Base-by-base conservation (phyloP, 495 filamentous ascomycete genomes). In the Aspergillus steynii region DNA sequence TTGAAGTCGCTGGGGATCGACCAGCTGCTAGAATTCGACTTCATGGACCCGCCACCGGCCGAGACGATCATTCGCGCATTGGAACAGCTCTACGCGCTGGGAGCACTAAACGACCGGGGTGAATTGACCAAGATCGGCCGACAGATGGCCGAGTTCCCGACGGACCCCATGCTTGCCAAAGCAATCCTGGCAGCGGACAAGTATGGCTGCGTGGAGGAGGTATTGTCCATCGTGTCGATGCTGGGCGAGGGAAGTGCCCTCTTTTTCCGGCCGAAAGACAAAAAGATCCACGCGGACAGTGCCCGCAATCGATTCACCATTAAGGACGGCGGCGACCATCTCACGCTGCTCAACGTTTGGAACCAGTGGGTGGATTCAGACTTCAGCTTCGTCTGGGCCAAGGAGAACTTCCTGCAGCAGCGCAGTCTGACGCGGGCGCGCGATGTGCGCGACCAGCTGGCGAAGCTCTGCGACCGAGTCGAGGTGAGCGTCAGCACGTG, bases 181-280 rank as follows among this genome's bases (percentile, higher is more conserved):
- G 84, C 92, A 2, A 89, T 98, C 56, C 88, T 99, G n/a, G 91
- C 92, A 0, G 90, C 95, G 2, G 90, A 91, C 65, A 85, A 90
- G 50, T 88, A 93, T 63, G 91, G 90, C 20, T 98, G 96, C 69
- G 92, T 97, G 14, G 91, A 96, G 56, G 95, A 99, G 76, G 89
- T 98, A 14, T 83, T 99, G n/a, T 90, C 90, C 5, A 92, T 99
- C 57, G 90, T 98, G 47, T 87, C 94, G 32, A 96, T 98, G 92
- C 84, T 99, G 5, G 87, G 90, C 68, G 95, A 98, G 78, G 84
- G 89, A 20, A 89, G 88, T 42, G 87, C 92, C 0, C 83, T 99
- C 29, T 99, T 97, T 82, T 97, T 93, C 83, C 86, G 95, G 0
- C 95, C 95, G 9, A 97, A 97, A 72, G 94, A 99, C 76, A 96